These are phyloP conservation scores for Coemansia sp. DNA, from an alignment of 192 early-diverging fungal species.

Conservation along the genomic window DNA sequence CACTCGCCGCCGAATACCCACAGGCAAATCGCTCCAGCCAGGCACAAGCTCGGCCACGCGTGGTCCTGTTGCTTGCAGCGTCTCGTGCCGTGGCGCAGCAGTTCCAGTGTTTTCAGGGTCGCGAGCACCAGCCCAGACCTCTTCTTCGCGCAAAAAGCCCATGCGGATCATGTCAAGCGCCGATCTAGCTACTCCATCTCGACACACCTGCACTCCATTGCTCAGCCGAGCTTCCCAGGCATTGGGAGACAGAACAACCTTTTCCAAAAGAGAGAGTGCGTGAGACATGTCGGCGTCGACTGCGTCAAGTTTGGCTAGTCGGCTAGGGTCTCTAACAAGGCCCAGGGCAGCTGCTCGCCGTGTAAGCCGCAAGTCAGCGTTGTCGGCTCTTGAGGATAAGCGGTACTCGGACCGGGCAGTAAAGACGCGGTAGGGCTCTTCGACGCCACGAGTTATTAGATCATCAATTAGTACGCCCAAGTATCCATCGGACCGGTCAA, in stretches of 20 bases:
- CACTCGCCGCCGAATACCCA: slow-evolving; percentile 53
- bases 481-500: slow-evolving; percentile 74
- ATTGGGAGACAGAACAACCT: slow-evolving; percentile 51
- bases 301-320: slow-evolving; percentile 30
- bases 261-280: slow-evolving; percentile 51
- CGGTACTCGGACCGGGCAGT: slow-evolving; percentile 80
- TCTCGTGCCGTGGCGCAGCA: background rate
- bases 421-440: slow-evolving; percentile 80
- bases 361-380: slow-evolving; percentile 73
- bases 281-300: slow-evolving; percentile 49
- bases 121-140: slow-evolving; percentile 40
- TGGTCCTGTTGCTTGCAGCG: background rate
- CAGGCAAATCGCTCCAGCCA: slow-evolving; percentile 50
- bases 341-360: slow-evolving; percentile 60
- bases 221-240: slow-evolving; percentile 51
- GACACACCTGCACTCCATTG: slow-evolving; percentile 19
- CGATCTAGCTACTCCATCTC: slow-evolving; percentile 37
- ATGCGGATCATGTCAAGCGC: slow-evolving; percentile 53
- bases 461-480: slow-evolving; percentile 81
- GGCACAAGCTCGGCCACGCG: slow-evolving; percentile 52
- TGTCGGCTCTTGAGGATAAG: slow-evolving; percentile 69
- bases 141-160: slow-evolving; percentile 40
- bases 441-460: slow-evolving; percentile 73
- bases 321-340: slow-evolving; percentile 48
- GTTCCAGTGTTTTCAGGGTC: slow-evolving; percentile 14